phyloP scores from a whole-genome alignment of 2,329 filamentous ascomycete species.

The Capronia epimyces region DNA sequence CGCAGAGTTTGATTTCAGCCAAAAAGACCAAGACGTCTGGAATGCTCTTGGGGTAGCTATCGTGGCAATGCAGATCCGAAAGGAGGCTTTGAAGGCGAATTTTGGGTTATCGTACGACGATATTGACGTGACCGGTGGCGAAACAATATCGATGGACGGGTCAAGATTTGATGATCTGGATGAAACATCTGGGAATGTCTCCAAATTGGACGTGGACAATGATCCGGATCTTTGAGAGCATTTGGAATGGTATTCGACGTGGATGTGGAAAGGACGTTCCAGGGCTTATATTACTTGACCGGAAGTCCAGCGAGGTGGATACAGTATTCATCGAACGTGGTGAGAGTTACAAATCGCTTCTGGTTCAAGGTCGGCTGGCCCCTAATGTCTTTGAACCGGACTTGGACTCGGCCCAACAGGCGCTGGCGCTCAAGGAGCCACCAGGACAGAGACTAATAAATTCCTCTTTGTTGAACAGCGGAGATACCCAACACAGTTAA shows the following conservation, averaged over 20 bases:
- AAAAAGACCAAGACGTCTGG: conserved; percentile 55
- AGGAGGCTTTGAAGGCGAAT: conserved; percentile 29
- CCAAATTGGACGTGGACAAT: conserved; percentile 9
- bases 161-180: conserved; percentile 12
- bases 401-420: not conserved
- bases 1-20: conserved; percentile 50
- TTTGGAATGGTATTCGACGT: too few species aligned
- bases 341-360: too few species aligned
- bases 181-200: conserved; percentile 6
- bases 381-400: not conserved
- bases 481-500: conserved; percentile 5
- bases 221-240: conserved; percentile 21
- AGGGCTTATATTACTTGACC: not conserved
- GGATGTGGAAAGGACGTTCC: not conserved
- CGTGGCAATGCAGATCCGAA: conserved; percentile 49
- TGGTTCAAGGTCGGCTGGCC: too few species aligned
- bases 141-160: conserved; percentile 5
- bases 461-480: not conserved
- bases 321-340: too few species aligned
- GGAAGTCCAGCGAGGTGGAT: not conserved
- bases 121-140: conserved; percentile 7
- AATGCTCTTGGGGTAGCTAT: conserved; percentile 55
- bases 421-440: not conserved
- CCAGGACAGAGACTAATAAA: not conserved
- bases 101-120: conserved; percentile 5